Conservation (phyloP, 1,284 basidiomycete genomes). For the Cryptococcus sp. region DNA sequence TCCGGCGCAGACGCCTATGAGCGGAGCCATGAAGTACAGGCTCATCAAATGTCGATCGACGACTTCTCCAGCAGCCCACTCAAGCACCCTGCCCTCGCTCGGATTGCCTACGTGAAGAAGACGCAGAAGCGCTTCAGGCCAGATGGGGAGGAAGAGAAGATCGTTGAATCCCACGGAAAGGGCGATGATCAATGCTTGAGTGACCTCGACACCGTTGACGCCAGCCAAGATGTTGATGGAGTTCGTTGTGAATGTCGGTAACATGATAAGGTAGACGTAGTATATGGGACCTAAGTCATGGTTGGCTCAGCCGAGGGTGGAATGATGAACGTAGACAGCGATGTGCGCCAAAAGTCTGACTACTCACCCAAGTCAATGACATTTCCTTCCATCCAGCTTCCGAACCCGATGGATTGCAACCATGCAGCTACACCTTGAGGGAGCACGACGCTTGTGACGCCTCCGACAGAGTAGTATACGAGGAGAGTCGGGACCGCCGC, state of each 20-base stretch:
- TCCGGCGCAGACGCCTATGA: conserved; percentile 84
- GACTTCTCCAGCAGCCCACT: conserved; percentile 63
- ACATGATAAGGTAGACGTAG: conserved; percentile 92
- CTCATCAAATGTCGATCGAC: conserved; percentile 92
- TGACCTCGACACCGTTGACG: conserved; percentile 93
- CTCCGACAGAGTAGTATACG: conserved; percentile 93
- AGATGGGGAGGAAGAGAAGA: conserved; percentile 77
- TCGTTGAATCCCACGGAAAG: conserved; percentile 89
- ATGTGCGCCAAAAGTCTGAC: background rate
- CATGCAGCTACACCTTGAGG: conserved; percentile 73
- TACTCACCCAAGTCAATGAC: conserved; percentile 84
- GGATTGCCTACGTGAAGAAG: conserved; percentile 69
- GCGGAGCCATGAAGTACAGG: conserved; percentile 92
- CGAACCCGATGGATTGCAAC: conserved; percentile 50
- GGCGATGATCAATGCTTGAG: conserved; percentile 90
- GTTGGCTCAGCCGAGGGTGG: background rate
- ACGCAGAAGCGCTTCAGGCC: conserved; percentile 64
- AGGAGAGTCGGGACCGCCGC: conserved; percentile 91
- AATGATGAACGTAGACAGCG: background rate
- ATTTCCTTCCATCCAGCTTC: conserved; percentile 55
- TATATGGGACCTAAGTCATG: conserved; percentile 74
- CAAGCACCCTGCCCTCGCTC: conserved; percentile 39
- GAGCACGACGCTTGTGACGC: conserved; percentile 91
- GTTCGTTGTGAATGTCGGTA: conserved; percentile 97
- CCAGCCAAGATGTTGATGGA: conserved; percentile 99